phyloP scores from a whole-genome alignment of 208 protist species.

The Porcisia deanei region DNA sequence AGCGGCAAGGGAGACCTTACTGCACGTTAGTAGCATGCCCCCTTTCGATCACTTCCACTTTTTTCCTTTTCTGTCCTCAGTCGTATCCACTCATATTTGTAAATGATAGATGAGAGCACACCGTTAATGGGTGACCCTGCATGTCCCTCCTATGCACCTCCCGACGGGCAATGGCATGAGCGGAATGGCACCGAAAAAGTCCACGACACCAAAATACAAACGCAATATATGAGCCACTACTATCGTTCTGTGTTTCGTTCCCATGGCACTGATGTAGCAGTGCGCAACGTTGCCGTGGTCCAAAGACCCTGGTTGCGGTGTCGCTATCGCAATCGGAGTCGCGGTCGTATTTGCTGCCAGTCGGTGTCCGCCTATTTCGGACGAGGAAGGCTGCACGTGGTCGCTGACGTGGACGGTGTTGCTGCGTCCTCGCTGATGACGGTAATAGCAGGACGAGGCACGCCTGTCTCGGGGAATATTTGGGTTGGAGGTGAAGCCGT shows the following conservation, averaged over 20 bases:
- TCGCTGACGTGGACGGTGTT: constrained; percentile 41
- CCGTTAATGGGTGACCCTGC: constrained; percentile 23
- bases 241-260: constrained; percentile 37
- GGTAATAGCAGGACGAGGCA: constrained; percentile 31
- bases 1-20: neutral
- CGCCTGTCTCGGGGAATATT: constrained; percentile 33
- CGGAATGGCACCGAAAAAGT: neutral
- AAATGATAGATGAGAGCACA: constrained; percentile 29
- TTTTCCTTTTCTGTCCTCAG: constrained; percentile 9
- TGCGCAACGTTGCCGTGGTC: constrained; percentile 44
- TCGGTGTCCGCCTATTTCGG: constrained; percentile 39
- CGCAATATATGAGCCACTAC: constrained; percentile 22
- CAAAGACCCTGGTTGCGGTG: constrained; percentile 25
- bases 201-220: neutral
- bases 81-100: constrained; percentile 1
- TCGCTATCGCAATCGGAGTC: constrained; percentile 21
- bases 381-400: constrained; percentile 39
- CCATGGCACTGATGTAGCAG: constrained; percentile 36
- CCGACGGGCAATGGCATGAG: neutral
- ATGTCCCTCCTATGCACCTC: constrained; percentile 10
- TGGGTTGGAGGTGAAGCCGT: constrained; percentile 25
- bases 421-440: constrained; percentile 32
- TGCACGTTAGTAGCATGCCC: neutral
- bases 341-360: constrained; percentile 41
- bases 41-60: neutral